Percentiles rank a stretch among this genome's conserved stretches.
Evolutionary conservation across 2,329 filamentous ascomycete species (phyloP).

Genomic region (Trichoderma oligosporum): DNA sequence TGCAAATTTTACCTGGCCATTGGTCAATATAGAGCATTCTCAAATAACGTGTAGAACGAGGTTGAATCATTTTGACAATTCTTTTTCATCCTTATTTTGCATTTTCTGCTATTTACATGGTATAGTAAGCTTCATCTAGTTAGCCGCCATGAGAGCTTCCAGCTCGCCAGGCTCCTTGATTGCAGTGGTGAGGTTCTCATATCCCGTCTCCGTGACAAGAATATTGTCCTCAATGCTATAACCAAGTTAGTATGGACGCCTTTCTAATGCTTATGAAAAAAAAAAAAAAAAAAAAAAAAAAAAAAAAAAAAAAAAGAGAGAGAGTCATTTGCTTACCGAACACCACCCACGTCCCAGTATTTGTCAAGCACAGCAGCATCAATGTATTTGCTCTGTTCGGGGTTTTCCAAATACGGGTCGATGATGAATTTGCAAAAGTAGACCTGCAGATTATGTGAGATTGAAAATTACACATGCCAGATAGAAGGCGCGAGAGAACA

Average conservation of each 20-base stretch:
- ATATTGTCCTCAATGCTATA: conserved; percentile 65
- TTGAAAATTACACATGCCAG: neutral
- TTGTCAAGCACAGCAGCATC: conserved; percentile 66
- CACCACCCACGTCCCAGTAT: conserved; percentile 80
- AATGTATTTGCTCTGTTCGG: conserved; percentile 71
- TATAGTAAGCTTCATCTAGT: neutral
- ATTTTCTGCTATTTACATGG: neutral
- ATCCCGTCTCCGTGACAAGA: conserved; percentile 64
- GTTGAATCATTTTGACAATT: conserved; percentile 4
- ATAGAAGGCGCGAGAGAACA: too few relatives aligned
- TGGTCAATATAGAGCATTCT: neutral
- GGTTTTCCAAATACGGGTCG: conserved; percentile 69
- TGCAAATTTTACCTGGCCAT: neutral
- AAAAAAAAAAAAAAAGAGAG: neutral
- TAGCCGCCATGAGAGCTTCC: conserved; percentile 40
- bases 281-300: neutral
- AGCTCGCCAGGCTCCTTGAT: conserved; percentile 64
- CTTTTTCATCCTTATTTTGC: neutral
- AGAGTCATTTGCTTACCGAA: conserved; percentile 47
- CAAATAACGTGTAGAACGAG: conserved; percentile 5
- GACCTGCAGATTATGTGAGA: conserved; percentile 46
- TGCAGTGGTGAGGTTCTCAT: conserved; percentile 69
- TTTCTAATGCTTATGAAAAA: neutral
- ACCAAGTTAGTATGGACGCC: neutral
- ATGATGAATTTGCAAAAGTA: conserved; percentile 94